Base-by-base conservation (phyloP, 805 yeast genomes). In the Pichia thaimueangensis region DNA sequence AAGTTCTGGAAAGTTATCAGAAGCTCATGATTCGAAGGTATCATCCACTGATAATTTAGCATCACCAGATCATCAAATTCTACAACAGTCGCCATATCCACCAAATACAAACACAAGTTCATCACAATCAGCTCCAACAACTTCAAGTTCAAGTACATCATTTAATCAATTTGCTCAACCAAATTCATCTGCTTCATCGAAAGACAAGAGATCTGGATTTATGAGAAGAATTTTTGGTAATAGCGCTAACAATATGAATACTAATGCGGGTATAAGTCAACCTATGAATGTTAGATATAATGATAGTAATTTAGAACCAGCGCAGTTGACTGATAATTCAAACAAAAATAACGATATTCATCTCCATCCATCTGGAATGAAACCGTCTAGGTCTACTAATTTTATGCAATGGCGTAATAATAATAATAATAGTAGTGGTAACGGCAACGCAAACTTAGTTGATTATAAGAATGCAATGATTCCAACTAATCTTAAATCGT, bases 361-460 rank as follows among this genome's bases (percentile, higher is more conserved):
- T 20, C n/a, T 36, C 13, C 28, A 21, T 19, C 42, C 50, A 5
- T 50, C 61, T 5, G 51, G 64, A 43, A 60, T 70, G 30, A 73
- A 71, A 50, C 67, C 78, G 45, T 72, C 78, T 3, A 60, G 73
- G 39, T 73, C 79, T 1, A 63, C 76, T 1, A 71, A 71, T 42
- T 63, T 74, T 22, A 51, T 74, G 37, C 73, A 66, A 42, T 41
- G 54, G 33, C 43, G 51, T 22, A 41, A 29, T 35, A 46, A 43
- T 8, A 58, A 53, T 21, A 49, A 54, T 17, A 50, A 41, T 22
- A 44, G 41, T 6, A 58, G 52, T 23, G 48, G 53, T 17, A 50
- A 41, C 27, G 44, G 35, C 27, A 46, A 39, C 27, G 43, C 38
- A 21, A 33, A 33, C 27, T 39, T 41, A 28, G 11, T 15, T n/a